Base-by-base conservation (phyloP, 164 flowering plant species). In the Piper betle region DNA sequence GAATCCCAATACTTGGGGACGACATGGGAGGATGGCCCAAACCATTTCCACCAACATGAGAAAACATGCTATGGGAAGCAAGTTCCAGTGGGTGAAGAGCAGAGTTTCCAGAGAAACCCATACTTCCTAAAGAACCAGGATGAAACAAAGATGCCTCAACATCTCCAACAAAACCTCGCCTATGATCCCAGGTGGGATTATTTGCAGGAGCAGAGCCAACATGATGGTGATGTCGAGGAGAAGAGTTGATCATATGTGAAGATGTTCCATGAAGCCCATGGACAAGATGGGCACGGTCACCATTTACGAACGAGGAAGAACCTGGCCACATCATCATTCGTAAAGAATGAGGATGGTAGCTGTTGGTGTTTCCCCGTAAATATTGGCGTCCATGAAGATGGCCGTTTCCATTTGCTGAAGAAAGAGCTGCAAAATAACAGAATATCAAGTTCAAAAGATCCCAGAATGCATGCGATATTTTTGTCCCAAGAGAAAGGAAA, bases 131-230 rank as follows among this genome's bases (percentile, higher is more conserved):
- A 67, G 96, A 84, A 39, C 90, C 92, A 6, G 84, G 79, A 63
- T 81, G 89, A 55, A 92, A 80, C 62, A 70, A 76, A 64, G 89
- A 76, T 61, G 79, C 63, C 59, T 86, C 90, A 42, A 82, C 79
- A 37, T 82, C 96, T 65, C 80, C 84, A 12, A 81, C 71, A 80
- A 73, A 87, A 6, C 76, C 62, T 59, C 70, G 81, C 25, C 71
- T 77, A 67, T 85, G 79, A 25, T 90, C 96, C 97, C 96, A 90
- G 46, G 94, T 74, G 25, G 79, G 78, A 77, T 86, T 84, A 65
- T 80, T 77, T 50, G 85, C 69, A 42, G 96, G 96, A 61, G 97
- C 94, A 12, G 96, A 90, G 57, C 92, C 96, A 53, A 85, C 87
- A 66, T 86, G 94, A 69, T 84, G 88, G 63, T 75, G 77, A 57